Conservation (phyloP, 148 eudicot genomes). For the Persicaria tinctoria region DNA sequence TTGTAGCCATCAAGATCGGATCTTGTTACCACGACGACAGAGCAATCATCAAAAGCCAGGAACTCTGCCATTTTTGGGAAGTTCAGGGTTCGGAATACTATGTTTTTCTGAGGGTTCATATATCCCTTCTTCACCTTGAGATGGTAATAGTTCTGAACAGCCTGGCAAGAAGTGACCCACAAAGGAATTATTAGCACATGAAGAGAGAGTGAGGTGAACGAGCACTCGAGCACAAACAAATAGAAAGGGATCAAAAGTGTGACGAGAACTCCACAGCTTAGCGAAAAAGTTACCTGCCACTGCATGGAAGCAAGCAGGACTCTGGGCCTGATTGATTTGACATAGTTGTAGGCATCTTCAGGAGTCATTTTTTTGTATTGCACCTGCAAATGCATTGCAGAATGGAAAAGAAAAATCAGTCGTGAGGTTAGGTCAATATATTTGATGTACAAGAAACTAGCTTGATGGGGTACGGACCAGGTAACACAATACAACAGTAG, state of each 20-base stretch:
- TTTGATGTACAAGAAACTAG: neutral
- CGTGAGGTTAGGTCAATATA: neutral
- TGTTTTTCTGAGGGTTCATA: neutral
- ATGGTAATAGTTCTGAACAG: conserved; percentile 38
- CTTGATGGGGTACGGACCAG: conserved; percentile 30
- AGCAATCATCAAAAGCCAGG: conserved; percentile 35
- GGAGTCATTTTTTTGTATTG: conserved; percentile 52
- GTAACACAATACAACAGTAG: conserved; percentile 76
- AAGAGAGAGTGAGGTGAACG: neutral
- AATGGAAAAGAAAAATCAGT: neutral
- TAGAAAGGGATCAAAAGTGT: neutral
- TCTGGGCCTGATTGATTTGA: conserved; percentile 52
- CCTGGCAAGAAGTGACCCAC: conserved; percentile 17
- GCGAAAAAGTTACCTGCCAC: conserved; percentile 31
- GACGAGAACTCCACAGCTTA: no score
- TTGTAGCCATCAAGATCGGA: conserved; percentile 55
- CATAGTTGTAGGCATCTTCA: conserved; percentile 30
- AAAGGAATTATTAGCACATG: neutral
- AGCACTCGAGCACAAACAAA: neutral
- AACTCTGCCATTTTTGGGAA: conserved; percentile 12
- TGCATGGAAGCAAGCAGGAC: conserved; percentile 44
- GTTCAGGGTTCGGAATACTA: neutral
- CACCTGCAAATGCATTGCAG: conserved; percentile 26
- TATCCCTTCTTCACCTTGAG: conserved; percentile 15
- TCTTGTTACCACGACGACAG: conserved; percentile 41